Conservation (phyloP, 768 basidiomycete species). For the Suillus subalutaceus region DNA sequence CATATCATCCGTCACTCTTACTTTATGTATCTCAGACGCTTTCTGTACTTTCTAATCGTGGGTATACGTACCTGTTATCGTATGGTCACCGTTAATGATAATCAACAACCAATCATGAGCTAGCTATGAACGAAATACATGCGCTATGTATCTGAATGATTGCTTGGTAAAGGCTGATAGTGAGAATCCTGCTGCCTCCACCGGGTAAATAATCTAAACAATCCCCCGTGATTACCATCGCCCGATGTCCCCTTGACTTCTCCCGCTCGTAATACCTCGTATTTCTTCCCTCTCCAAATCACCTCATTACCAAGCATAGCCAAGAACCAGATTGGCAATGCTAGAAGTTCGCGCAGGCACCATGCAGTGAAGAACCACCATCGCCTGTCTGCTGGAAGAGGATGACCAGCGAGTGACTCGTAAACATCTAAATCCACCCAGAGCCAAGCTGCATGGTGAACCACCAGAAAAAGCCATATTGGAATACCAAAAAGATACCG, state of each 20-base stretch:
- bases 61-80: constrained; percentile 38
- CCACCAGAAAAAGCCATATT: constrained; percentile 52
- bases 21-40: constrained; percentile 21
- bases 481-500: constrained; percentile 53
- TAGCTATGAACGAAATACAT: not conserved
- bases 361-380: constrained; percentile 77
- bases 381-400: constrained; percentile 50
- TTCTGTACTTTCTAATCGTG: constrained; percentile 40
- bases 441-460: constrained; percentile 74
- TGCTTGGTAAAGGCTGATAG: constrained; percentile 10
- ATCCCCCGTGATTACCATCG: constrained; percentile 20
- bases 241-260: constrained; percentile 49
- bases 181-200: constrained; percentile 19
- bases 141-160: constrained; percentile 20
- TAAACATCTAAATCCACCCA: constrained; percentile 83
- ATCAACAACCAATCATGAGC: constrained; percentile 4
- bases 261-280: constrained; percentile 75
- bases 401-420: constrained; percentile 70
- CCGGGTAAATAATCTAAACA: constrained; percentile 35
- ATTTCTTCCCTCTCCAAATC: constrained; percentile 83
- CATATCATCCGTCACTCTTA: constrained; percentile 4
- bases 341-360: constrained; percentile 75
- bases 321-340: constrained; percentile 86
- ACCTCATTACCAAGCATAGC: constrained; percentile 85
- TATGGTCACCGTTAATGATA: constrained; percentile 17